A percentile compares a stretch with the other conserved stretches of the same genome.
These are phyloP conservation scores for Wickerhamomyces sp. DNA, from an alignment of 1,139 yeast species.

Conservation along the genomic window DNA sequence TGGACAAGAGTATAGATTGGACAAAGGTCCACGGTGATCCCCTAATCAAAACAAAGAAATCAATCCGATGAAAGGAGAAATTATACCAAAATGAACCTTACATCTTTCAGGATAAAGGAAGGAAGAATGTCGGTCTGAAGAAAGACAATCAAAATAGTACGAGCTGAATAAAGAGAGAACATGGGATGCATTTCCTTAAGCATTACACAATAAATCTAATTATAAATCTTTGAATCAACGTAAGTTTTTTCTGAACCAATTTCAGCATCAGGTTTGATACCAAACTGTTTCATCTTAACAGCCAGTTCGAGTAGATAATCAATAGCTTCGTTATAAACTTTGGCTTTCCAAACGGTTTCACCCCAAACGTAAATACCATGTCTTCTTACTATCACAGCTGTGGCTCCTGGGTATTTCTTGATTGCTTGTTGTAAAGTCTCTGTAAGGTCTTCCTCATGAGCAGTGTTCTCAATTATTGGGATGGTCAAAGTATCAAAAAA, in stretches of 20 bases:
- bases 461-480: conserved; percentile 88
- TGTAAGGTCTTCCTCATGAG: conserved; percentile 83
- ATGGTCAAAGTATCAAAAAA: conserved; percentile 72
- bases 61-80: conserved; percentile 14
- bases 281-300: conserved; percentile 66
- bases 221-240: conserved; percentile 20
- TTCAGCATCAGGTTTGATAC: conserved; percentile 42
- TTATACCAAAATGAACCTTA: no score
- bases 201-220: conserved; percentile 5
- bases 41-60: conserved; percentile 17
- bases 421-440: conserved; percentile 62
- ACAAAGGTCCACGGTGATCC: conserved; percentile 31
- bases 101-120: no score
- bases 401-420: conserved; percentile 61
- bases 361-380: conserved; percentile 98
- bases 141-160: no score
- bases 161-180: not conserved
- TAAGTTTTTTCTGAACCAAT: conserved; percentile 32
- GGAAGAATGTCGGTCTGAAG: no score
- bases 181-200: not conserved
- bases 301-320: conserved; percentile 86
- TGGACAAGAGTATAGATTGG: conserved; percentile 55
- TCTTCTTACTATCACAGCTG: conserved; percentile 86
- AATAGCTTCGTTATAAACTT: conserved; percentile 86
- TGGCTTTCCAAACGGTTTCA: conserved; percentile 86